A percentile compares a stretch with the other conserved stretches of the same genome.
phyloP scores from a whole-genome alignment of 257 asterid species.

The Striga asiatica region DNA sequence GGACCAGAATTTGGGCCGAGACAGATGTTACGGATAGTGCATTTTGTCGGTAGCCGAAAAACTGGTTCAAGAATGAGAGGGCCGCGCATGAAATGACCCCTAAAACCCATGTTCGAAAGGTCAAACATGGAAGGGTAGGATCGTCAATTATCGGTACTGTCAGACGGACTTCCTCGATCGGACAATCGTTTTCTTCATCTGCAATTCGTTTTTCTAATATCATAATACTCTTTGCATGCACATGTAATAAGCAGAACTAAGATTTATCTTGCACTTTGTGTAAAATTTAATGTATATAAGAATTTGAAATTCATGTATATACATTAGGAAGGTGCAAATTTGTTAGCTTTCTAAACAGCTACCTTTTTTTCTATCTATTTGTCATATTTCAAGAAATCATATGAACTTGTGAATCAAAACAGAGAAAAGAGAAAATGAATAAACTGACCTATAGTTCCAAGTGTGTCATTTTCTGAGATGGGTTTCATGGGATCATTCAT shows the following conservation, averaged over 20 bases:
- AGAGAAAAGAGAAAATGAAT: background rate
- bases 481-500: background rate
- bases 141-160: conserved; percentile 59
- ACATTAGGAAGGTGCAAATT: no score
- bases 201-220: background rate
- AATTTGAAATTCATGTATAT: no score
- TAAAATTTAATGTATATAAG: no score
- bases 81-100: conserved; percentile 48
- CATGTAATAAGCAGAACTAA: no score
- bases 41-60: conserved; percentile 51
- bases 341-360: no score
- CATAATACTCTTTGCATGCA: background rate
- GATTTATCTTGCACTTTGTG: no score
- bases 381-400: background rate
- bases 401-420: background rate
- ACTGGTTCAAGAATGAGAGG: conserved; percentile 46
- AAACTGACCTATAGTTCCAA: conserved; percentile 12
- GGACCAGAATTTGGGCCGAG: conserved; percentile 52
- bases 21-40: conserved; percentile 42
- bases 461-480: background rate
- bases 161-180: conserved; percentile 59
- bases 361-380: no score
- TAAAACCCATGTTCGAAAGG: conserved; percentile 56
- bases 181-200: conserved; percentile 56
- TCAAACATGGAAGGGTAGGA: conserved; percentile 52